Evolutionary conservation across 2,329 filamentous ascomycete species (phyloP), one percentile per base, ranked within the genome.

Genomic region (Epichloe coenophiala): DNA sequence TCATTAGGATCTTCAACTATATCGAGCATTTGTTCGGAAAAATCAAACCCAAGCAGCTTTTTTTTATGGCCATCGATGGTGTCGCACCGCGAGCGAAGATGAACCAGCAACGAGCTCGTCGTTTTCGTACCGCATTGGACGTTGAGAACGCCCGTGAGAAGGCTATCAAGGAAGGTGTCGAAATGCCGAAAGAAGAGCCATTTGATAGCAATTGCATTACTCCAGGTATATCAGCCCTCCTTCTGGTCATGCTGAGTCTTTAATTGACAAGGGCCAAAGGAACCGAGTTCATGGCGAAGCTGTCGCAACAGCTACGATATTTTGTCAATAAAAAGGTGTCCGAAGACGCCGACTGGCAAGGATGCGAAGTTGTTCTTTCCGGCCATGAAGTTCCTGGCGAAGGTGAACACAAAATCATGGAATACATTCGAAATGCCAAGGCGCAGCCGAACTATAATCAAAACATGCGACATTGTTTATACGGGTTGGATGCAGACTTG

Each of bases 121-220:
- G 93, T 65, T 98, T 98, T 68, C 81, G 93, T 62, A 97, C 93
- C 23, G 93, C 93, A 40, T 74, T 96, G 47, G 94, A 98, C 63
- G 86, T 80, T 51, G 93, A 98, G 67, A 78, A 80, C 58, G 89
- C 90, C 53, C 85, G 88, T 66, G 88, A 97, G 53, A 96, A 95
- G 77, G 94, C 93, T 44, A 82, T 97, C 54, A 76, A 73, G 47
- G 87, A 96, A 62, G 94, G 94, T 47, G 75, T 90, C 54, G 87
- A 96, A 69, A 83, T 98, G 75, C 93, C 93, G 33, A 93, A 93
- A 63, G 91, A 97, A 64, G 88, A 90, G 54, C 80, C 93, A 1
- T 98, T 98, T 64, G 93, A 98, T 74, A 97, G 91, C 74, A 98
- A 98, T 68, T 96, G 93, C 67, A 98, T 98, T 61, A 98, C 93